Percentiles rank a stretch among this genome's conserved stretches.
phyloP scores from a whole-genome alignment of 108 stramenopile genomes.

The Aureococcus anophagefferens region DNA sequence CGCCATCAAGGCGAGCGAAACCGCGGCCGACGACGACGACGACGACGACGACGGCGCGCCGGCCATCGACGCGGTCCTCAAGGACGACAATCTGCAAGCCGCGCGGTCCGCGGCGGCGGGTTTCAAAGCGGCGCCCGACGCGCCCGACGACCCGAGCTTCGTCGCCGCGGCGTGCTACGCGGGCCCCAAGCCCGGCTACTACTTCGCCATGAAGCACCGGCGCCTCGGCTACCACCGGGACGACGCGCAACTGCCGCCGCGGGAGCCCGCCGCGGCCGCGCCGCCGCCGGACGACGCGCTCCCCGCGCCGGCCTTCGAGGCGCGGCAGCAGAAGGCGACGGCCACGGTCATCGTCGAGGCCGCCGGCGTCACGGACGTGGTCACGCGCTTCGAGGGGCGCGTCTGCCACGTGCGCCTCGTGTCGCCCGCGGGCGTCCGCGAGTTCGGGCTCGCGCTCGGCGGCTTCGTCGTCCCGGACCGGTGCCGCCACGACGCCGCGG shows the following conservation, averaged over 20 bases:
- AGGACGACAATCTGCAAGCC: background rate
- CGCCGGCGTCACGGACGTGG: background rate
- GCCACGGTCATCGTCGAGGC: background rate
- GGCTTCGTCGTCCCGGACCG: background rate
- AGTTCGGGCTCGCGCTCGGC: background rate
- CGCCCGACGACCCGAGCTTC: background rate
- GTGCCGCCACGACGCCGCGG: background rate
- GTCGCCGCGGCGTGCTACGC: background rate
- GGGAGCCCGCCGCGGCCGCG: background rate
- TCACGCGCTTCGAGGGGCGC: background rate
- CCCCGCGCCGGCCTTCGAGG: background rate
- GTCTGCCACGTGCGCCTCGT: background rate
- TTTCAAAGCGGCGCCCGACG: background rate
- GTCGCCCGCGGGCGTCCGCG: background rate
- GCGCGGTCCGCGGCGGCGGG: background rate
- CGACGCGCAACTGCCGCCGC: background rate
- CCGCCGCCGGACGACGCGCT: background rate
- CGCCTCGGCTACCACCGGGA: conserved; percentile 22
- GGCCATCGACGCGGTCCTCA: background rate
- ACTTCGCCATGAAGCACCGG: conserved; percentile 8
- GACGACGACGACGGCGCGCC: background rate
- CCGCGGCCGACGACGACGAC: background rate
- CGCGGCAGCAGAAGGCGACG: background rate
- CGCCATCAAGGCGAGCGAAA: background rate
- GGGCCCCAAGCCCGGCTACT: conserved; percentile 9